Percentiles rank a stretch among this genome's conserved stretches.
Evolutionary conservation across 495 filamentous ascomycete species (phyloP).

Genomic region (Lasiosphaeris hirsuta): DNA sequence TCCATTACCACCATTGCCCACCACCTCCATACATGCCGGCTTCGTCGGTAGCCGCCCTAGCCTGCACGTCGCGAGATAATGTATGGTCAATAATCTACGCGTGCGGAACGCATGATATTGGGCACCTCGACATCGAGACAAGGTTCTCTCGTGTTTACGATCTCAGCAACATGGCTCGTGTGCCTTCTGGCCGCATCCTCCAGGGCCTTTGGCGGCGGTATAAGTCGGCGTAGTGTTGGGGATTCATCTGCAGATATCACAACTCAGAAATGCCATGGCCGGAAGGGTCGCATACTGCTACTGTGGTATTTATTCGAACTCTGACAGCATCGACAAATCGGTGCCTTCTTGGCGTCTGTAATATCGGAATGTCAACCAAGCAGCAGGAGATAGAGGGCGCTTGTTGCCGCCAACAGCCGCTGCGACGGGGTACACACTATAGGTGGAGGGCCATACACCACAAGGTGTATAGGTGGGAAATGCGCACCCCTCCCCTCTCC

Average conservation of each 20-base stretch:
- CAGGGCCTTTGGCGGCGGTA: conserved; percentile 9
- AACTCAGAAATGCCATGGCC: conserved; percentile 26
- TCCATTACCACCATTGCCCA: background rate
- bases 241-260: conserved; percentile 24
- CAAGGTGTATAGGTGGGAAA: too few species aligned
- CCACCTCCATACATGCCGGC: conserved; percentile 7
- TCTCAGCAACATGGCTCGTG: conserved; percentile 5
- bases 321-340: conserved; percentile 4
- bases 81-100: conserved; percentile 14
- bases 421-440: conserved; percentile 1
- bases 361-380: conserved; percentile 19
- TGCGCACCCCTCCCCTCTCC: too few species aligned
- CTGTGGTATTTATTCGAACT: conserved; percentile 9
- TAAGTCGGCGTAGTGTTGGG: conserved; percentile 1
- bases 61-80: background rate
- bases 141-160: conserved; percentile 5
- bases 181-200: conserved; percentile 2
- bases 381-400: background rate
- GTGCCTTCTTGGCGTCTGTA: conserved; percentile 8
- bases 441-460: too few species aligned
- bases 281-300: conserved; percentile 20
- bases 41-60: conserved; percentile 6
- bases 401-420: background rate
- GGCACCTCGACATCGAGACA: conserved; percentile 1
- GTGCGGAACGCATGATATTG: conserved; percentile 14